A percentile compares a stretch with the other conserved stretches of the same genome.
Evolutionary conservation across 331 rosid genomes (phyloP).

Genomic region (Spiraea crenata): DNA sequence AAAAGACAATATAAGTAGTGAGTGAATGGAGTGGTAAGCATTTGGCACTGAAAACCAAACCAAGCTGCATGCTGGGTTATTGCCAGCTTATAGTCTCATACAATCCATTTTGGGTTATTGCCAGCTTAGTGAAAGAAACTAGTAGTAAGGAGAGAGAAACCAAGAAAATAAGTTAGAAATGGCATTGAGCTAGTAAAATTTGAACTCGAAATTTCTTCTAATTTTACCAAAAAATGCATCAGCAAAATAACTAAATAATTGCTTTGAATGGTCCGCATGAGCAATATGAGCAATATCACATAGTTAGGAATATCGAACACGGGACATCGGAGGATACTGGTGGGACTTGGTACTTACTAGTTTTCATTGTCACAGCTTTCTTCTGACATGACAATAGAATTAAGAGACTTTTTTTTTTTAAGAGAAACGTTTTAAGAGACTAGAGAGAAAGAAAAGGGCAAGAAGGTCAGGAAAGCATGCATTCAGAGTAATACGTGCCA

Average conservation of each 20-base stretch:
- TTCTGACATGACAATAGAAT: conserved; percentile 13
- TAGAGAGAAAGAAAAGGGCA: not conserved
- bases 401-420: not conserved
- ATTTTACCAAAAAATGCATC: too few species aligned
- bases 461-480: conserved; percentile 36
- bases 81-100: not conserved
- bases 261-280: too few species aligned
- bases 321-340: too few species aligned
- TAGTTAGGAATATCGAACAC: too few species aligned
- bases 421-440: too few species aligned
- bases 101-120: conserved; percentile 18
- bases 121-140: not conserved
- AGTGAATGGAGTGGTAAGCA: conserved; percentile 8
- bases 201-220: too few species aligned
- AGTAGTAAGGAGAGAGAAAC: not conserved
- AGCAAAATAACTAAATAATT: too few species aligned
- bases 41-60: conserved; percentile 25
- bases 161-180: not conserved
- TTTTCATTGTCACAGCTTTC: too few species aligned
- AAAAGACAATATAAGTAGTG: conserved; percentile 25
- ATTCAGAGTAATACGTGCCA: conserved; percentile 26
- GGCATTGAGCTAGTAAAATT: too few species aligned
- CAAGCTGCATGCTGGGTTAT: conserved; percentile 25
- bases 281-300: too few species aligned
- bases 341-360: too few species aligned